phyloP scores from a whole-genome alignment of 2,329 filamentous ascomycete genomes.

The Penicillium sp. region DNA sequence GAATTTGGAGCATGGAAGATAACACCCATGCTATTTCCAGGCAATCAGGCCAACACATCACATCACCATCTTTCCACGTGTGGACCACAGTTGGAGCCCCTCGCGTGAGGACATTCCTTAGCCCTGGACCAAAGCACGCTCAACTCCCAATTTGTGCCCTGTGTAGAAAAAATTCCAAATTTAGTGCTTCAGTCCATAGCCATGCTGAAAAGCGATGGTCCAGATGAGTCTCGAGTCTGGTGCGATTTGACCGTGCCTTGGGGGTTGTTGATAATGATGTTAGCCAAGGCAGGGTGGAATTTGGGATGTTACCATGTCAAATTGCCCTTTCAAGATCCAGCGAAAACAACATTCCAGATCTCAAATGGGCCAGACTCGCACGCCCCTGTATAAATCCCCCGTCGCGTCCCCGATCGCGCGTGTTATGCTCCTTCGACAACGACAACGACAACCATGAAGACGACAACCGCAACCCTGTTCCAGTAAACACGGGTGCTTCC shows the following conservation, averaged over 20 bases:
- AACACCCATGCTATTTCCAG: neutral
- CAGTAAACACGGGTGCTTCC: neutral
- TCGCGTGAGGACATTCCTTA: neutral
- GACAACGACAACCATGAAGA: neutral
- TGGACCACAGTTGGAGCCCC: neutral
- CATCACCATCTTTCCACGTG: neutral
- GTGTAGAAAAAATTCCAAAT: no score
- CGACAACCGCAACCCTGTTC: constrained; percentile 10
- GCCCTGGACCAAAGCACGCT: neutral
- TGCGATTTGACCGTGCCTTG: neutral
- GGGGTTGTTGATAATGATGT: no score
- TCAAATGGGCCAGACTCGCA: constrained; percentile 7
- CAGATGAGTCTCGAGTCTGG: neutral
- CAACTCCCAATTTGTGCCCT: neutral
- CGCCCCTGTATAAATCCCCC: constrained; percentile 10
- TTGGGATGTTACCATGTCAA: constrained; percentile 15
- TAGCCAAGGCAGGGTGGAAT: constrained; percentile 10
- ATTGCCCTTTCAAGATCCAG: constrained; percentile 8
- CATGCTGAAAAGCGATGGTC: no score
- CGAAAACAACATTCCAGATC: constrained; percentile 18
- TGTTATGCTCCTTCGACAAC: neutral
- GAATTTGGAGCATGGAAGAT: neutral
- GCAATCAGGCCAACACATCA: neutral
- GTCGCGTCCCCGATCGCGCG: constrained; percentile 5
- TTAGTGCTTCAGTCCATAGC: no score